A percentile compares a stretch with the other conserved stretches of the same genome.
Evolutionary conservation across 345 rosid genomes (phyloP).

Genomic region (Diplotaxis tenuifolia): DNA sequence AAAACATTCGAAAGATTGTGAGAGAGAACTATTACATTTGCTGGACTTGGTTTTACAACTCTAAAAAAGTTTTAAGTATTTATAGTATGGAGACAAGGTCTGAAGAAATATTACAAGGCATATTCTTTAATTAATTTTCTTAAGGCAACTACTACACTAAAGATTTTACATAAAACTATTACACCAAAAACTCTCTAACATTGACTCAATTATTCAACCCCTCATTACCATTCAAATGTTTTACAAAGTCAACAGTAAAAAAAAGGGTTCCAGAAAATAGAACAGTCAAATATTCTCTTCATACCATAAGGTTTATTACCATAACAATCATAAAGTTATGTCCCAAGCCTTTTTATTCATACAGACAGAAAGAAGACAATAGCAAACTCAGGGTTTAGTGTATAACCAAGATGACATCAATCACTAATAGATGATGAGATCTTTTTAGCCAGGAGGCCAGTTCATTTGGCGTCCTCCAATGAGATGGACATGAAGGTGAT

Average conservation of each 20-base stretch:
- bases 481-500: constrained; percentile 89
- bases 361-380: background rate
- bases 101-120: background rate
- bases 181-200: background rate
- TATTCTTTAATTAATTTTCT: background rate
- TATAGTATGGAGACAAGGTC: background rate
- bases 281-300: constrained; percentile 14
- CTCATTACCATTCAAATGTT: background rate
- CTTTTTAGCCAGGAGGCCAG: constrained; percentile 95
- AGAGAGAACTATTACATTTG: background rate
- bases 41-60: background rate
- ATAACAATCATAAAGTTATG: background rate
- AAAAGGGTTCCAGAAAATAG: background rate
- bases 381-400: constrained; percentile 12
- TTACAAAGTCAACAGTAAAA: background rate
- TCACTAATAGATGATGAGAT: background rate
- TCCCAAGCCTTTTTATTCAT: constrained; percentile 20
- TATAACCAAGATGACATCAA: constrained; percentile 3
- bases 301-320: constrained; percentile 22
- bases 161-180: too few relatives aligned
- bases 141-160: background rate
- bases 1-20: background rate
- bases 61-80: background rate
- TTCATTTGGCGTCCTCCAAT: constrained; percentile 97
- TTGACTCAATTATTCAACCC: background rate